phyloP scores from a whole-genome alignment of 1,139 yeast species.

The Spencermartinsiella ligniputridi region DNA sequence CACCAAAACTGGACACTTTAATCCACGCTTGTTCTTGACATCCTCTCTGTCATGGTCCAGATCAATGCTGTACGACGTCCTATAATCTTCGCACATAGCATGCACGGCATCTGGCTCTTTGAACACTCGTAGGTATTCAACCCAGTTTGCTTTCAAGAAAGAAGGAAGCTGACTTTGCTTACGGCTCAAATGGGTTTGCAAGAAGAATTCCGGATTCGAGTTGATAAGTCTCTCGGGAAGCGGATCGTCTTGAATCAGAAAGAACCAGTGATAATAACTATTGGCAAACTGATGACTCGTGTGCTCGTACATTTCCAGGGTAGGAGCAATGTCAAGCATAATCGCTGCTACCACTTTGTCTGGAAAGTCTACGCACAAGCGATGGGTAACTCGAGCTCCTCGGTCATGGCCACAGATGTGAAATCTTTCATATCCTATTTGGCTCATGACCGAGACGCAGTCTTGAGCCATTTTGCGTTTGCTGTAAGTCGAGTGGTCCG shows the following conservation, averaged over 20 bases:
- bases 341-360: constrained; percentile 14
- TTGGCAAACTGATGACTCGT: constrained; percentile 13
- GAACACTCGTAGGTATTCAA: constrained; percentile 1
- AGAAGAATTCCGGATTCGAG: constrained; percentile 10
- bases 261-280: constrained; percentile 19
- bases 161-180: constrained; percentile 1
- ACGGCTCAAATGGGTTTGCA: constrained; percentile 4
- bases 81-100: constrained; percentile 19
- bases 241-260: constrained; percentile 17
- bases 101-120: constrained; percentile 10
- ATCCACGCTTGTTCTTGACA: constrained; percentile 6
- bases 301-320: constrained; percentile 16
- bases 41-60: constrained; percentile 16
- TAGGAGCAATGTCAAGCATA: constrained; percentile 18
- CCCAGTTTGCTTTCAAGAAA: constrained; percentile 5
- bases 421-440: constrained; percentile 11
- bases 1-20: constrained; percentile 11
- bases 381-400: constrained; percentile 19
- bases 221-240: constrained; percentile 15
- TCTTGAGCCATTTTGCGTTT: constrained; percentile 17
- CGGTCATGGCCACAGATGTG: constrained; percentile 17
- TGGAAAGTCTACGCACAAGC: constrained; percentile 16
- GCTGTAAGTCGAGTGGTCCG: constrained; percentile 13
- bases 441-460: constrained; percentile 17
- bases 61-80: constrained; percentile 18